Percentiles rank a stretch among this genome's conserved stretches.
Conservation (phyloP, 2,329 filamentous ascomycete genomes). For the Pseudomassariella vexata region DNA sequence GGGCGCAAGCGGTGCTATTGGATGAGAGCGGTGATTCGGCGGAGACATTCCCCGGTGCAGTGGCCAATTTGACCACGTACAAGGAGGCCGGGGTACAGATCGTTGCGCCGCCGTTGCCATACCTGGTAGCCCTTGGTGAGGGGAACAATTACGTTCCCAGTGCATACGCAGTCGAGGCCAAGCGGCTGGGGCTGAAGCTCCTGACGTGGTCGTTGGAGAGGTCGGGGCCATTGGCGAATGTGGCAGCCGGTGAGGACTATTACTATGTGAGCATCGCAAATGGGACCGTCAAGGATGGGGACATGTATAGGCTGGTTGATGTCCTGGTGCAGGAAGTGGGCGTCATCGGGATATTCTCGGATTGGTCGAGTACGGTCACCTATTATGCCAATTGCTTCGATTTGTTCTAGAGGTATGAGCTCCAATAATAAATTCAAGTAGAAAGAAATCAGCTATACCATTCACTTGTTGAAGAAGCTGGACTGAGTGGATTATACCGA, state of each 20-base stretch:
- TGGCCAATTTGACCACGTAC: conserved; percentile 50
- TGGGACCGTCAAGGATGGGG: conserved; percentile 55
- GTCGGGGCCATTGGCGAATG: conserved; percentile 51
- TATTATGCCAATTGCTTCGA: conserved; percentile 69
- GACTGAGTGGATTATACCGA: no score
- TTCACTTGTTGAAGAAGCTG: no score
- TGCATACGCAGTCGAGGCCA: conserved; percentile 55
- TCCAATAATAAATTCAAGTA: no score
- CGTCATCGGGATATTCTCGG: conserved; percentile 58
- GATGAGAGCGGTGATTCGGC: conserved; percentile 54
- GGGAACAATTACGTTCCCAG: conserved; percentile 55
- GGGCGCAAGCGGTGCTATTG: conserved; percentile 56
- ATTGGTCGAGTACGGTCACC: conserved; percentile 64
- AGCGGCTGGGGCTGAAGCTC: conserved; percentile 56
- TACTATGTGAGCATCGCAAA: conserved; percentile 53
- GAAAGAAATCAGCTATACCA: no score
- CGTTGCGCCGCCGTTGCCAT: conserved; percentile 57
- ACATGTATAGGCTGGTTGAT: conserved; percentile 61
- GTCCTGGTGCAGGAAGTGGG: conserved; percentile 57
- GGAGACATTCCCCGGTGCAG: conserved; percentile 45
- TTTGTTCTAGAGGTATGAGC: conserved; percentile 7
- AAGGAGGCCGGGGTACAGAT: conserved; percentile 53
- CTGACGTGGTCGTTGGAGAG: conserved; percentile 66
- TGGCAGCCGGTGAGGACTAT: conserved; percentile 37
- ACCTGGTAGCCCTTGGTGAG: conserved; percentile 48